Base-by-base conservation (phyloP, 1,139 yeast species). In the Blastobotrys petasosporus region DNA sequence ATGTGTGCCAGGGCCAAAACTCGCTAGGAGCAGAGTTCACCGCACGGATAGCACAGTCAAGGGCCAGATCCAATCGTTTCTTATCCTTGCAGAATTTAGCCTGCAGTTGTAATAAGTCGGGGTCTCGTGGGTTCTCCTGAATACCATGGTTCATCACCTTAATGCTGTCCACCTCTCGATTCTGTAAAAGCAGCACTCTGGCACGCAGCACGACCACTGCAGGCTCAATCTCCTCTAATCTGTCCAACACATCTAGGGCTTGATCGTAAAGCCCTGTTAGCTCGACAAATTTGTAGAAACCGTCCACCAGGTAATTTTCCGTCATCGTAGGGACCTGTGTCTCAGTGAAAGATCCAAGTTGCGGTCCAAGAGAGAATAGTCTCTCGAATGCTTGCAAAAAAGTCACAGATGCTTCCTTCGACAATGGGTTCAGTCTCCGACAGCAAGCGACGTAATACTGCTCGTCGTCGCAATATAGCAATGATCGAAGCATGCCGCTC, bases 21-120 rank as follows among this genome's bases (percentile, higher is more conserved):
- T 85, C 95, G 1, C 94, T 80, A 0, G 97, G 96, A 1, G 90
- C 77, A 1, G 90, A 74, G 54, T 82, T 79, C 10, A 87, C 87
- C 1, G 95, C 84, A 50, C 82, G 78, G 42, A 75, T 74, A 0
- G 96, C 87, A 45, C 85, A 73, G 44, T 78, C 76, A 37, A 85
- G 70, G 0, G 97, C 96, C 57, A 86, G 69, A 51, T 84, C 87
- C 41, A 76, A 73, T 45, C 85, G 73, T 41, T 73, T 73, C 63
- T 85, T 87, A 28, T 73, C 70, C 13, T 84, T 67, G 59, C 94
- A 75, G 61, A 85, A 87, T 56, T 77, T 75, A 1, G 88, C 79
- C 67, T 92, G 96, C 54, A 82, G 52, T 20, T 70, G 74, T 25
- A 77, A 60, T 43, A 76, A 51, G 35, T 67, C 76, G 0, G 86